Evolutionary conservation across 2,329 filamentous ascomycete genomes (phyloP).

Genomic region (Colletotrichum chrysophilum): DNA sequence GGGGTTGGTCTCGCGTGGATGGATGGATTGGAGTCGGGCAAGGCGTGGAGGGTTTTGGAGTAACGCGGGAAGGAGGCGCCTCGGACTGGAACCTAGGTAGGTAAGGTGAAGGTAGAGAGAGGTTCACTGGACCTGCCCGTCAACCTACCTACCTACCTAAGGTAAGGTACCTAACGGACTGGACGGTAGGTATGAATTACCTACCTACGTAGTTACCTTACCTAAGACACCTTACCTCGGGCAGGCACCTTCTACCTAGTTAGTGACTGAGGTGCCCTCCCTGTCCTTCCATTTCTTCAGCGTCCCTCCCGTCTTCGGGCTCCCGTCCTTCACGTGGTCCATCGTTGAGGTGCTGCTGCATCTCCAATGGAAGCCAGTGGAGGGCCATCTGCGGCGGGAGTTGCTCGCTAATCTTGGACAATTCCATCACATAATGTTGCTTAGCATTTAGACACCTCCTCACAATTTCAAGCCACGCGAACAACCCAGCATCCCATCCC

Average conservation of each 20-base stretch:
- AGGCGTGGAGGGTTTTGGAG: not conserved
- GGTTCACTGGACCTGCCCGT: not conserved
- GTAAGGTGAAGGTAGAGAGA: not conserved
- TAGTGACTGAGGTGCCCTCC: too few species aligned
- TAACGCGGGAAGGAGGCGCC: not conserved
- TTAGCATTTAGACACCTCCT: not conserved
- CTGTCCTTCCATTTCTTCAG: not conserved
- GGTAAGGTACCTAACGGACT: too few species aligned
- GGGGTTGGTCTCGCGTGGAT: not conserved
- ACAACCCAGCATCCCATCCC: not conserved
- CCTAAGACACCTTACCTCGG: too few species aligned
- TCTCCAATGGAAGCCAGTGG: not conserved
- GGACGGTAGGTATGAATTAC: too few species aligned
- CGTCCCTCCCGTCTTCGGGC: not conserved
- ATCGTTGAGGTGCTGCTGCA: not conserved
- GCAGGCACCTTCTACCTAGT: too few species aligned
- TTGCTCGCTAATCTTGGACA: not conserved
- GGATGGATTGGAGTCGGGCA: not conserved
- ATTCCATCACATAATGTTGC: not conserved
- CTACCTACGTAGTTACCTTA: too few species aligned
- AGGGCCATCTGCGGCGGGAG: not conserved
- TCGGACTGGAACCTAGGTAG: not conserved
- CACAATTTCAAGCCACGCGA: not conserved
- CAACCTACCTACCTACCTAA: not conserved
- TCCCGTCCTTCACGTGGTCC: not conserved